A percentile compares a stretch with the other conserved stretches of the same genome.
These are phyloP conservation scores for Smittium culicis DNA, from an alignment of 371 early-diverging fungal genomes.

Conservation along the genomic window DNA sequence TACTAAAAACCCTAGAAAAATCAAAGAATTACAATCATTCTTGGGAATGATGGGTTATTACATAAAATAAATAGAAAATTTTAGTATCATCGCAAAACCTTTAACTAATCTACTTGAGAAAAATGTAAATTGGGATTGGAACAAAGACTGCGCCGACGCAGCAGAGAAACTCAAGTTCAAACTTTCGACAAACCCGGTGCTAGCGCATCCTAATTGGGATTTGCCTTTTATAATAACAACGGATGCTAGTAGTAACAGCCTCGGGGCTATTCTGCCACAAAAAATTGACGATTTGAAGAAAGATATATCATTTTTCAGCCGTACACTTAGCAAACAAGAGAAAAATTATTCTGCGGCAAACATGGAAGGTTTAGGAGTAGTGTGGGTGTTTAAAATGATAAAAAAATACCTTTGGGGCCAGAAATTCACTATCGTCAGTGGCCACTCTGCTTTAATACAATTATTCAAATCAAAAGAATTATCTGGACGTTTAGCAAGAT, in stretches of 20 bases:
- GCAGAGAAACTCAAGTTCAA: neutral
- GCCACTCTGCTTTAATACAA: neutral
- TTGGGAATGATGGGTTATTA: constrained; percentile 12
- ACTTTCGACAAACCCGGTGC: neutral
- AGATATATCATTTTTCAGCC: no score
- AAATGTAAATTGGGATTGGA: neutral
- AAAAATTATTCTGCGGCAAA: constrained; percentile 8
- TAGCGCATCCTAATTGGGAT: constrained; percentile 1
- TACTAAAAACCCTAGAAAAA: neutral
- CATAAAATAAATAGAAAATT: constrained; percentile 5
- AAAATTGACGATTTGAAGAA: neutral
- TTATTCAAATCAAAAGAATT: neutral
- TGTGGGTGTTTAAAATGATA: neutral
- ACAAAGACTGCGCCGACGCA: neutral
- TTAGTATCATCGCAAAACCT: neutral
- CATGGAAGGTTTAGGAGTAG: neutral
- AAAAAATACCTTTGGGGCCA: neutral
- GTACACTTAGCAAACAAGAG: neutral
- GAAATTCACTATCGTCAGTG: neutral
- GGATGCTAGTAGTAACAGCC: neutral
- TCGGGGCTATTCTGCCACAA: constrained; percentile 7
- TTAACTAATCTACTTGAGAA: constrained; percentile 4
- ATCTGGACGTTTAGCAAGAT: neutral
- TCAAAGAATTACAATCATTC: constrained; percentile 9
- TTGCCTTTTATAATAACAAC: neutral